Base-by-base conservation (phyloP, 192 early-diverging fungal species). In the Haplosporangium gracile region DNA sequence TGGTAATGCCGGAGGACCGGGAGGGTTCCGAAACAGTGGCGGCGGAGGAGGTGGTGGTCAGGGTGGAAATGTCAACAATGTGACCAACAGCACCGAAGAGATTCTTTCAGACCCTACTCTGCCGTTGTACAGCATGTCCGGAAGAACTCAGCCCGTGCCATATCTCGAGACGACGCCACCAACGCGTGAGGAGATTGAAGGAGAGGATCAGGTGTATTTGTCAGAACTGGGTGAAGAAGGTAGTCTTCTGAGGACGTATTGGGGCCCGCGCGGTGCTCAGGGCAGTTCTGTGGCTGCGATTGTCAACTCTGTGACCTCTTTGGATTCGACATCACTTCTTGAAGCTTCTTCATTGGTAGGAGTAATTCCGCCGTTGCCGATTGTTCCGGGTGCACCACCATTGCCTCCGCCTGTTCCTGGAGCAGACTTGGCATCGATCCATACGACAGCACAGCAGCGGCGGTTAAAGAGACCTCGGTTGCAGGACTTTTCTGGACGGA, bases 401-500 rank as follows among this genome's bases (percentile, higher is more conserved):
- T 26, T 47, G 29, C 34, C 74, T 38, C 32, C 68, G 2, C 69
- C 5, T 51, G 18, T 51, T 51, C 49, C 20, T 51, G 55, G 55
- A 5, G 26, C n/a, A 9, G 60, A 65, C 15, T 32, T 65, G 60
- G 60, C 60, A 13, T 65, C 60, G 29, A 65, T 65, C 60, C 60
- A 65, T 65, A 45, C 40, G 15, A 45, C 40, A 2, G 13, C 42
- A 49, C 42, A 49, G 13, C 39, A 29, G 42, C 29, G 13, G 11
- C 39, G 26, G 39, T 2, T 72, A n/a, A 85, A 85, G 53, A 70
- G 83, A 26, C 78, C 55, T 55, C 74, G 83, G 16, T 43, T 85
- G 0, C 83, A 85, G 38, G 83, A 85, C 38, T 85, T 80, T 74
- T 78, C 83, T 9, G 83, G 83, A 73, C 68, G 83, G 38, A 85